Conservation (phyloP, 1,284 basidiomycete genomes). For the Cystobasidium sp. region DNA sequence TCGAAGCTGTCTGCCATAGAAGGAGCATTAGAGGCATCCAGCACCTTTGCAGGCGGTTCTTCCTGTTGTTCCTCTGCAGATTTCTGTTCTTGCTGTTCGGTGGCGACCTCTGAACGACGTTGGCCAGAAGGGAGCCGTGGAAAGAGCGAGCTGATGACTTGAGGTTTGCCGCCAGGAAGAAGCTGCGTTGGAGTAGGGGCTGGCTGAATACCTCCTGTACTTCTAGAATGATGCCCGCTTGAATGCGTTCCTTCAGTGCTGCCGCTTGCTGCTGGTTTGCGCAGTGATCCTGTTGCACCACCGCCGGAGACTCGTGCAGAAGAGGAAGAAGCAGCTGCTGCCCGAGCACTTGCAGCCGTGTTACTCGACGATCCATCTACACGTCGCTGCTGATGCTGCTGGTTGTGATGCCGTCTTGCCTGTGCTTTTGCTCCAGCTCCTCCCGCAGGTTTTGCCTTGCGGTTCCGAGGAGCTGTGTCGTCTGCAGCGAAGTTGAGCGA, state of each 20-base stretch:
- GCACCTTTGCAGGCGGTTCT: constrained; percentile 47
- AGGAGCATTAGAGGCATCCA: constrained; percentile 80
- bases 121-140: constrained; percentile 62
- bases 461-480: constrained; percentile 12
- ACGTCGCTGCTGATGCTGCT: background rate
- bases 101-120: constrained; percentile 38
- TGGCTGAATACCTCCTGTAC: too few relatives aligned
- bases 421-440: constrained; percentile 16
- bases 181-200: too few relatives aligned
- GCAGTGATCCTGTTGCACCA: too few relatives aligned
- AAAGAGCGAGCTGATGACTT: constrained; percentile 90
- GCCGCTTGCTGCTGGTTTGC: too few relatives aligned
- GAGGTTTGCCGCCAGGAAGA: background rate
- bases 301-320: background rate
- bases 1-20: constrained; percentile 67
- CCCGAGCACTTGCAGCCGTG: background rate
- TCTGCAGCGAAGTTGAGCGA: constrained; percentile 40
- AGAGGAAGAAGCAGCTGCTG: background rate
- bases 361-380: background rate
- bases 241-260: too few relatives aligned
- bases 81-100: constrained; percentile 53
- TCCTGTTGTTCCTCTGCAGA: background rate
- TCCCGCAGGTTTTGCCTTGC: constrained; percentile 30
- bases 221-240: too few relatives aligned
- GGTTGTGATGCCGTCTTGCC: background rate